Evolutionary conservation across 1,284 basidiomycete genomes (phyloP), one percentile per base, ranked within the genome.

Genomic region (Irpex sp.): DNA sequence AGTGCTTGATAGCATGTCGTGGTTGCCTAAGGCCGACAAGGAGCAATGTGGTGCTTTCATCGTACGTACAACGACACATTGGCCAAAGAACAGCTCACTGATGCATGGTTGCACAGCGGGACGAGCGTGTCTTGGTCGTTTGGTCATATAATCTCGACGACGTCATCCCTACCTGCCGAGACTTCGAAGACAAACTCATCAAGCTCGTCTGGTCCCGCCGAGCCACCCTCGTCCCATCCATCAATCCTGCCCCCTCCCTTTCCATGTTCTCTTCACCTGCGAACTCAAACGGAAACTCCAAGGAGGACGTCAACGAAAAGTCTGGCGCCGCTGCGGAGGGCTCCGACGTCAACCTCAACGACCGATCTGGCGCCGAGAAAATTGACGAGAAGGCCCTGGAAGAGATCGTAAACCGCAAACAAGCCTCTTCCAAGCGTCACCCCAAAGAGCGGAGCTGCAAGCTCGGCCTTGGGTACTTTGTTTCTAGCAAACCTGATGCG

Each of bases 41-140:
- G 89, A 92, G 66, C 90, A 93, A 68, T 88, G 89, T 64, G 91
- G 85, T 21, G 90, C 90, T 21, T 93, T 94, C 73, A 82, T 93
- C 63, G 86, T 88, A 67, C 65, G 81, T 76, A 48, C 28, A 28
- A 28, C 28, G 28, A 28, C 5, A 28, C 28, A 5, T 28, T 28
- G 28, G 28, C 1, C 28, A 28, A 28, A 28, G 28, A 28, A 28
- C 28, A 28, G 28, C 28, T 28, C 28, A 28, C 28, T 28, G 6
- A 28, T 28, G 5, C 28, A 49, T 55, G 62, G 51, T 33, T 10
- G 28, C 36, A 23, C 58, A 88, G 87, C 84, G 90, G 45, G 84
- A 87, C 69, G 89, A 93, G 66, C 82, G 84, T 23, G 84, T 90
- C 16, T 75, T 93, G 45, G 78, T 90, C 53, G 81, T 89, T 39